Evolutionary conservation across 2,329 filamentous ascomycete species (phyloP).

Genomic region (Phaeomoniella chlamydospora): DNA sequence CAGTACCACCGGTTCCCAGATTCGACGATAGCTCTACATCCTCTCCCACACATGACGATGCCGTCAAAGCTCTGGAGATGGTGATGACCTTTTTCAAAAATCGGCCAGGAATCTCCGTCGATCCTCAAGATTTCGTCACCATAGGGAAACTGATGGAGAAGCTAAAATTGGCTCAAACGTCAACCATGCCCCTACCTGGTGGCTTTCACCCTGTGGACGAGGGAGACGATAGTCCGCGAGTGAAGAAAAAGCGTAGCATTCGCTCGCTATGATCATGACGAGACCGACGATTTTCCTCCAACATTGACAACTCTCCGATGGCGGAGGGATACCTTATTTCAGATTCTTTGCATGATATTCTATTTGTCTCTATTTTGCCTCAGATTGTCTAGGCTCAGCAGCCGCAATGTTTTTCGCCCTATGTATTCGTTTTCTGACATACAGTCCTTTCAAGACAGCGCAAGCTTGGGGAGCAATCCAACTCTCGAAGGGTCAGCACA

Average conservation of each 20-base stretch:
- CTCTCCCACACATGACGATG: constrained; percentile 73
- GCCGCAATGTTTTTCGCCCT: neutral
- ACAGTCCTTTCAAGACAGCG: neutral
- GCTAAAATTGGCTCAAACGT: constrained; percentile 51
- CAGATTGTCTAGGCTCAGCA: too few species aligned
- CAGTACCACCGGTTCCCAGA: constrained; percentile 17
- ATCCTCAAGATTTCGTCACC: constrained; percentile 62
- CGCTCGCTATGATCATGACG: constrained; percentile 10
- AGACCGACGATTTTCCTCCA: too few species aligned
- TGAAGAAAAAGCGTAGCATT: constrained; percentile 32
- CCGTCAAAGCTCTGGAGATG: constrained; percentile 64
- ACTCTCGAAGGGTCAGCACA: too few species aligned
- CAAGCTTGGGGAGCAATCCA: neutral
- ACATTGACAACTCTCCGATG: too few species aligned
- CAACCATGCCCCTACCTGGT: constrained; percentile 22
- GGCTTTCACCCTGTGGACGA: constrained; percentile 29
- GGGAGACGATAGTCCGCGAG: constrained; percentile 21
- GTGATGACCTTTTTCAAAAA: constrained; percentile 70
- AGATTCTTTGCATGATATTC: too few species aligned
- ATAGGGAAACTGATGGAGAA: constrained; percentile 78
- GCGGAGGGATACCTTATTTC: too few species aligned
- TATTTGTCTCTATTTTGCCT: too few species aligned
- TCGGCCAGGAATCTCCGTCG: constrained; percentile 53
- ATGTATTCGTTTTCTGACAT: too few species aligned
- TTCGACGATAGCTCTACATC: constrained; percentile 6